phyloP scores from a whole-genome alignment of 2,329 filamentous ascomycete species.

The Penicillium sp. region DNA sequence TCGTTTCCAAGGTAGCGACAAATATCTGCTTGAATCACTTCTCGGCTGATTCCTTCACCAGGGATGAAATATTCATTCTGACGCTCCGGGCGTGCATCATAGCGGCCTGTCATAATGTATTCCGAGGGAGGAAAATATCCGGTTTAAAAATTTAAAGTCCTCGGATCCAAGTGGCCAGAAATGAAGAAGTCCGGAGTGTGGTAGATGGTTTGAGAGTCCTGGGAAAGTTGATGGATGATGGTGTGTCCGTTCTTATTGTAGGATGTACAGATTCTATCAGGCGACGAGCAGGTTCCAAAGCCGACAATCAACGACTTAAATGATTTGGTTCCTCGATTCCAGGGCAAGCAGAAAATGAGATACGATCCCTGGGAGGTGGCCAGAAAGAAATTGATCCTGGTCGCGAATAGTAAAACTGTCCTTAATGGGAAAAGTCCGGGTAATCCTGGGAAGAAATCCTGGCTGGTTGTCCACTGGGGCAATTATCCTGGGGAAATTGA shows the following conservation, averaged over 20 bases:
- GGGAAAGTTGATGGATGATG: conserved; percentile 9
- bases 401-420: conserved; percentile 8
- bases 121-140: conserved; percentile 20
- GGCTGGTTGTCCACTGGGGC: conserved; percentile 14
- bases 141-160: conserved; percentile 19
- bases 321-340: conserved; percentile 9
- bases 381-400: conserved; percentile 11
- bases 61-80: conserved; percentile 74
- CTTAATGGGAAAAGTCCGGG: conserved; percentile 4
- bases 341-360: conserved; percentile 9
- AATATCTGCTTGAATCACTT: conserved; percentile 76
- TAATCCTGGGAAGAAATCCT: conserved; percentile 13
- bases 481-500: conserved; percentile 18
- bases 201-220: conserved; percentile 10
- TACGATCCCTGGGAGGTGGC: conserved; percentile 11
- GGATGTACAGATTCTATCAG: conserved; percentile 17
- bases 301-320: conserved; percentile 15
- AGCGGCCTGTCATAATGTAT: conserved; percentile 35
- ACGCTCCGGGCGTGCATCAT: conserved; percentile 30
- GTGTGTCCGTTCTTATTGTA: conserved; percentile 17
- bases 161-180: conserved; percentile 25
- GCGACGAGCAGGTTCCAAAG: conserved; percentile 11
- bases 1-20: conserved; percentile 77
- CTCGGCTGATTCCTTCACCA: conserved; percentile 69
- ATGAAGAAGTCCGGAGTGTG: conserved; percentile 14